A percentile compares a stretch with the other conserved stretches of the same genome.
phyloP scores from a whole-genome alignment of 2,329 filamentous ascomycete genomes.

The Trichoderma polysporum region DNA sequence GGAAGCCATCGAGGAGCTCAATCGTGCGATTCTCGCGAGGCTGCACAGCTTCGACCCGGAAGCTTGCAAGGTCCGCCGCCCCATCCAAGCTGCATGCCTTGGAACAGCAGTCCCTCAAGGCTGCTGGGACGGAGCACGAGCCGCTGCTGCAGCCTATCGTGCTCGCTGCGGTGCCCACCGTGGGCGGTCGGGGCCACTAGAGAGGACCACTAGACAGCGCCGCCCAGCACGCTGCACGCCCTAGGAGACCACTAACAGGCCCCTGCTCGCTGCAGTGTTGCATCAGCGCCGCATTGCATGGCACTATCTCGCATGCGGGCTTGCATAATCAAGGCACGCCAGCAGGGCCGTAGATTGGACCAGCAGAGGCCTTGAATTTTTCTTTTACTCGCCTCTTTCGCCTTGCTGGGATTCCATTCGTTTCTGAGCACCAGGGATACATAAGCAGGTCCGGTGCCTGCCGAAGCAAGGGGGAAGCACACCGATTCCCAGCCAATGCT shows the following conservation, averaged over 20 bases:
- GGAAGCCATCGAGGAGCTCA: conserved; percentile 16
- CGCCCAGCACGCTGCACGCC: neutral
- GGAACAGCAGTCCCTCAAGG: neutral
- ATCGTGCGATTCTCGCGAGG: conserved; percentile 17
- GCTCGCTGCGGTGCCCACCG: conserved; percentile 9
- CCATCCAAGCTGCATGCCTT: conserved; percentile 10
- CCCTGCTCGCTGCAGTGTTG: conserved; percentile 18
- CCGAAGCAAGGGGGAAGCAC: conserved; percentile 3
- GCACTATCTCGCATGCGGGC: conserved; percentile 19
- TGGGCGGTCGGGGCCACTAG: conserved; percentile 8
- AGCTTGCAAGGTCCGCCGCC: neutral
- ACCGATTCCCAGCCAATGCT: conserved; percentile 8
- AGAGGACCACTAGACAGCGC: conserved; percentile 5
- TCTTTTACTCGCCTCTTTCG: neutral
- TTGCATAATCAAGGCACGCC: conserved; percentile 20
- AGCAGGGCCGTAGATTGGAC: conserved; percentile 9
- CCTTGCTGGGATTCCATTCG: conserved; percentile 6
- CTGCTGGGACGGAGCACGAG: neutral
- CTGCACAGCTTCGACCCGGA: conserved; percentile 12
- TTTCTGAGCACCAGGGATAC: conserved; percentile 1
- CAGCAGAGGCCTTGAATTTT: neutral
- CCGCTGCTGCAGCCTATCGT: conserved; percentile 1
- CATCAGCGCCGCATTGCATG: conserved; percentile 20
- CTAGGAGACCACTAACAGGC: conserved; percentile 1
- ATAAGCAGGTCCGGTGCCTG: conserved; percentile 6